phyloP scores from a whole-genome alignment of 768 basidiomycete species.

The Dacryopinax primogenitus region DNA sequence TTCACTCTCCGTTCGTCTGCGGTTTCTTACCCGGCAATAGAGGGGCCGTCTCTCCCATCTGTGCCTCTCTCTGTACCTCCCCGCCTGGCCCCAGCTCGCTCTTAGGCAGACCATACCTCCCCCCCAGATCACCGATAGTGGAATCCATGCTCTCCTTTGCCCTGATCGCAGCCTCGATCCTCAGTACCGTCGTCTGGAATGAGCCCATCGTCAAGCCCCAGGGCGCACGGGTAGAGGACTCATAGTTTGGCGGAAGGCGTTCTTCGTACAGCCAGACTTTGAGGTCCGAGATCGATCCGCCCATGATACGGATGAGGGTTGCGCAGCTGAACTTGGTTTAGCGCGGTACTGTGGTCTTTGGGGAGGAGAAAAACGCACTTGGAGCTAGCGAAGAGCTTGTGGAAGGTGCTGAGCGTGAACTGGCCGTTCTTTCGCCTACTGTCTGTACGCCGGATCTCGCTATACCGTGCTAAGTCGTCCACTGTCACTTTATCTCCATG shows the following conservation, averaged over 20 bases:
- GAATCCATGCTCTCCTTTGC: neutral
- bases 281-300: slow-evolving; percentile 46
- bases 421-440: slow-evolving; percentile 41
- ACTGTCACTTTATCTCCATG: slow-evolving; percentile 39
- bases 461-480: slow-evolving; percentile 45
- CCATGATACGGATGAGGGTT: slow-evolving; percentile 53
- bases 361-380: slow-evolving; percentile 42
- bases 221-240: slow-evolving; percentile 41
- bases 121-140: neutral
- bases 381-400: slow-evolving; percentile 51
- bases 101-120: neutral
- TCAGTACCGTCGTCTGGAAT: slow-evolving; percentile 34
- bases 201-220: slow-evolving; percentile 46
- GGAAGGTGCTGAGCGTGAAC: slow-evolving; percentile 38
- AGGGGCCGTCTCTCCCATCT: no score
- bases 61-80: neutral
- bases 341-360: neutral
- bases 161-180: slow-evolving; percentile 5
- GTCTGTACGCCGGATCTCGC: slow-evolving; percentile 49
- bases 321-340: slow-evolving; percentile 32
- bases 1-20: no score
- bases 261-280: slow-evolving; percentile 50
- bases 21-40: no score
- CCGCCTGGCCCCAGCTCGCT: neutral
- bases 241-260: slow-evolving; percentile 58